Conservation (phyloP, 1,139 yeast species). For the Scheffersomyces titani region DNA sequence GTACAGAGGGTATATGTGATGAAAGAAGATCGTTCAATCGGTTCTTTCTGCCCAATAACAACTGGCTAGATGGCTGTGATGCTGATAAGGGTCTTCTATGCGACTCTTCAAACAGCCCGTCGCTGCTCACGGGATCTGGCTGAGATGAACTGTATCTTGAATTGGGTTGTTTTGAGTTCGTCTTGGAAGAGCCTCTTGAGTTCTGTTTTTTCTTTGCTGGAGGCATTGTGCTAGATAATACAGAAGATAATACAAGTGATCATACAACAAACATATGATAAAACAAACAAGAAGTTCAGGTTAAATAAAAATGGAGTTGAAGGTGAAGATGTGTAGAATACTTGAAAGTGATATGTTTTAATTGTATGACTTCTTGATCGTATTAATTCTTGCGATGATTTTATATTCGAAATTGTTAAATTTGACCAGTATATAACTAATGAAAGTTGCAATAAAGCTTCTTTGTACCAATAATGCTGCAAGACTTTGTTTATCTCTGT, state of each 20-base stretch:
- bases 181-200: background rate
- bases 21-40: slow-evolving; percentile 27
- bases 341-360: background rate
- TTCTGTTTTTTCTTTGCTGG: background rate
- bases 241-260: background rate
- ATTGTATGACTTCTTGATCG: background rate
- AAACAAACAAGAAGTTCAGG: background rate
- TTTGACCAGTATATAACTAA: background rate
- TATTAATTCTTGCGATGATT: background rate
- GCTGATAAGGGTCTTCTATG: background rate
- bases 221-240: background rate
- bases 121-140: background rate
- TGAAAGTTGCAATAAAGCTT: background rate
- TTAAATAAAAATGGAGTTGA: background rate
- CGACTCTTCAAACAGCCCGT: background rate
- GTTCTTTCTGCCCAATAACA: slow-evolving; percentile 24
- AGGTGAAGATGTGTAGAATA: background rate
- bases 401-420: background rate
- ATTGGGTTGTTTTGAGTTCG: background rate
- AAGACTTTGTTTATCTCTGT: background rate
- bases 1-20: slow-evolving; percentile 8
- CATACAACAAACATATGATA: background rate
- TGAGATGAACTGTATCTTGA: background rate
- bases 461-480: background rate
- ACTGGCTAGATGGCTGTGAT: slow-evolving; percentile 8